Evolutionary conservation across 2,329 filamentous ascomycete genomes (phyloP), one percentile per base, ranked within the genome.

Genomic region (Venturia aucupariae): DNA sequence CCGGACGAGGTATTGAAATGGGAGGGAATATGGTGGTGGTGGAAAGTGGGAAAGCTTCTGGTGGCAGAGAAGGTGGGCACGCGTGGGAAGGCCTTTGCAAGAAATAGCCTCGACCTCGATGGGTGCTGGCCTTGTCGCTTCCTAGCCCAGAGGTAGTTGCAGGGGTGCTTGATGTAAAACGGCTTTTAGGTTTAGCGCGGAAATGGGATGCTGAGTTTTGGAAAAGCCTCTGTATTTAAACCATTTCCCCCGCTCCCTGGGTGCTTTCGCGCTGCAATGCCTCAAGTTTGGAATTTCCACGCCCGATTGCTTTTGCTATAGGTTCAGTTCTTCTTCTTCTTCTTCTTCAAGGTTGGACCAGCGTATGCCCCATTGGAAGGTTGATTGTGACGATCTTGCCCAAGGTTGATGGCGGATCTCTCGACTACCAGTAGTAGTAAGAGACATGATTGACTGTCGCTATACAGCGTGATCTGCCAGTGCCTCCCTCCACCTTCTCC

Each of bases 121-220:
- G 42, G 42, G 4, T 48, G 46, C 46, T 51, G 46, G 46, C 46
- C 46, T 51, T 48, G 46, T 24, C 22, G 46, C 22, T 48, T 27
- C 46, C 46, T n/a, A 17, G n/a, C n/a, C n/a, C n/a, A n/a, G n/a
- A n/a, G n/a, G n/a, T 15, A 11, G 46, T 2, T 1, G 22, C 46
- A 51, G 46, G 46, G 46, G 46, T 51, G 46, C 46, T 51, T 51
- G 46, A 51, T 51, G 46, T 27, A 51, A 51, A 27, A 30, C 46
- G 10, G 22, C 46, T 51, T 51, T 51, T 51, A 51, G 46, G 46
- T 51, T 51, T 51, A 51, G 46, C 46, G 46, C 46, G 24, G 22
- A 24, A 51, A 30, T 15, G 3, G 46, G 46, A 51, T 51, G 46
- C 46, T 51, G 46, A 51, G 46, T 51, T 51, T 46, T 51, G 46